Percentiles rank a stretch among this genome's conserved stretches.
Conservation (phyloP, 345 rosid species). For the Hypericum perforatum region DNA sequence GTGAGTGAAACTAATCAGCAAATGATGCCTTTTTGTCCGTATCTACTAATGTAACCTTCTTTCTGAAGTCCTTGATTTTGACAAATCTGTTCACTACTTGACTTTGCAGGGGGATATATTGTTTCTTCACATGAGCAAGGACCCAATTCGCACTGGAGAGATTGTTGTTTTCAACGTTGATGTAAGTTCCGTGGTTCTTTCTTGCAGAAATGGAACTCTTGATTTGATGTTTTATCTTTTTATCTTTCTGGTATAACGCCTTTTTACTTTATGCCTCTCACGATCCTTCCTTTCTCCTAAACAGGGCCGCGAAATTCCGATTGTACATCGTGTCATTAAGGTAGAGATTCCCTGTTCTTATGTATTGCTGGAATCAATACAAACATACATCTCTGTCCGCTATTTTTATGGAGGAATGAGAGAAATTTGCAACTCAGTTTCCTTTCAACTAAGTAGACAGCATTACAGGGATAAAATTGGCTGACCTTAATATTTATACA, state of each 20-base stretch:
- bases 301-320: conserved; percentile 1
- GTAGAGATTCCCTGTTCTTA: background rate
- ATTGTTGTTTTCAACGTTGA: conserved; percentile 91
- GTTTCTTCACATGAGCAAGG: conserved; percentile 87
- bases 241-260: background rate
- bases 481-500: background rate
- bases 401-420: too few relatives aligned
- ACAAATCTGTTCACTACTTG: conserved; percentile 2
- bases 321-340: conserved; percentile 1
- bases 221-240: background rate
- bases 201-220: background rate
- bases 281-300: too few relatives aligned
- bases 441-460: too few relatives aligned
- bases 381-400: too few relatives aligned
- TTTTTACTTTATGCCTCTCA: background rate
- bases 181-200: conserved; percentile 34
- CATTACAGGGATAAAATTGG: too few relatives aligned
- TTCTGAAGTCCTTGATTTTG: too few relatives aligned
- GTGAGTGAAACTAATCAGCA: conserved; percentile 20
- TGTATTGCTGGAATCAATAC: too few relatives aligned
- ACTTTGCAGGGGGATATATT: conserved; percentile 78
- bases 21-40: background rate
- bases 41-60: too few relatives aligned
- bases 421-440: too few relatives aligned
- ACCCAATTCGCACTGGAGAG: conserved; percentile 92